Conservation (phyloP, 139 green algal genomes). For the Mychonastes homosphaera region DNA sequence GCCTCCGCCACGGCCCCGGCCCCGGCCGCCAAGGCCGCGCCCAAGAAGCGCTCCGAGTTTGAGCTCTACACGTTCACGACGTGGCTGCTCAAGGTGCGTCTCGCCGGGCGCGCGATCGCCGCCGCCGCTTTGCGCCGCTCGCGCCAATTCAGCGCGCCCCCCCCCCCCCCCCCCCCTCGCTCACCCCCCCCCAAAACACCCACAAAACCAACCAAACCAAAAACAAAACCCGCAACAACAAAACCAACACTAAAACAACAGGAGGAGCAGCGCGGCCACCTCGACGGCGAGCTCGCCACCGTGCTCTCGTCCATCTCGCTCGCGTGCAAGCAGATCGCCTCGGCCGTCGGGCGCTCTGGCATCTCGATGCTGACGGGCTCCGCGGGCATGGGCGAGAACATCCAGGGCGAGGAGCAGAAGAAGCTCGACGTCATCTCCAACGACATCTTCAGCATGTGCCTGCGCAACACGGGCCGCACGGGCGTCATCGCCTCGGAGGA, state of each 20-base stretch:
- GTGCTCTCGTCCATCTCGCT: conserved; percentile 86
- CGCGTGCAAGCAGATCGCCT: conserved; percentile 97
- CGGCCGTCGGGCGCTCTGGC: conserved; percentile 79
- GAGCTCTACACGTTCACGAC: conserved; percentile 70
- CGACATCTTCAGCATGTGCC: conserved; percentile 90
- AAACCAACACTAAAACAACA: no score
- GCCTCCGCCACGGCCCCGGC: conserved; percentile 9
- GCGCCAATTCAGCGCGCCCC: neutral
- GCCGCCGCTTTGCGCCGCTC: neutral
- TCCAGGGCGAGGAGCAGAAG: conserved; percentile 97
- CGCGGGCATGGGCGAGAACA: conserved; percentile 49
- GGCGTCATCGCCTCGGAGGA: conserved; percentile 92
- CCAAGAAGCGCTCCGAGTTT: conserved; percentile 32
- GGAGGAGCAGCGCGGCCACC: conserved; percentile 65
- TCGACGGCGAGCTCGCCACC: conserved; percentile 84
- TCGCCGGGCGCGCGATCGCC: neutral
- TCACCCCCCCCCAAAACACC: no score
- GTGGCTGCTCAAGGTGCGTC: conserved; percentile 69
- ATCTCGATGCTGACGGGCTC: conserved; percentile 89
- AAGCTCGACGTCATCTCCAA: conserved; percentile 99
- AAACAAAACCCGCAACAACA: no score
- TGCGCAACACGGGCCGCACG: conserved; percentile 64
- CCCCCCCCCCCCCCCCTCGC: neutral
- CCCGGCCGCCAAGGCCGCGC: neutral
- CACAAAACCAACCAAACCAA: no score